Evolutionary conservation across 1,284 basidiomycete genomes (phyloP).

Genomic region (Ganoderma boninense): DNA sequence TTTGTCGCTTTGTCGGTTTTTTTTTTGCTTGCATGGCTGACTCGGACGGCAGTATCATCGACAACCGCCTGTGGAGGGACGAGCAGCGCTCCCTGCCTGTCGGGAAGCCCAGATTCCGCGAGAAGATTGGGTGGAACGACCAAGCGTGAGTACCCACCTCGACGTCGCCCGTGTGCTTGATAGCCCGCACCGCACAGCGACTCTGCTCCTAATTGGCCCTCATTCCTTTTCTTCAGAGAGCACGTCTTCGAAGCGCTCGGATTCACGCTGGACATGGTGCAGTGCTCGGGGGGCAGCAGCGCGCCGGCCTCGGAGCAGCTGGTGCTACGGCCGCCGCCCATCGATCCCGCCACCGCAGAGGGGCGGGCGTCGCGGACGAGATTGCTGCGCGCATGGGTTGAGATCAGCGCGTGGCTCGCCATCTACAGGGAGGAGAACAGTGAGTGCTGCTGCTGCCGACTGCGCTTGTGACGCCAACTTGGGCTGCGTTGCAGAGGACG

Average conservation of each 20-base stretch:
- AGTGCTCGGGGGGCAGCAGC: not conserved
- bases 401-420: slow-evolving; percentile 69
- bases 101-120: slow-evolving; percentile 60
- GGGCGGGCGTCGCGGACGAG: slow-evolving; percentile 63
- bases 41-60: slow-evolving; percentile 55
- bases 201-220: no score
- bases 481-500: slow-evolving; percentile 25
- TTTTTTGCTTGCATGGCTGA: no score
- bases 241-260: slow-evolving; percentile 67
- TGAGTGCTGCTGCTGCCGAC: slow-evolving; percentile 26
- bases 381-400: slow-evolving; percentile 80
- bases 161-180: no score
- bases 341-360: slow-evolving; percentile 52
- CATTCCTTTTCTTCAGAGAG: slow-evolving; percentile 45
- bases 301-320: slow-evolving; percentile 37
- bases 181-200: no score
- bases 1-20: no score
- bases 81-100: slow-evolving; percentile 67
- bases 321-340: slow-evolving; percentile 63
- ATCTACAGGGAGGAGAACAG: slow-evolving; percentile 57
- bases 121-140: slow-evolving; percentile 72
- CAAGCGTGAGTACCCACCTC: slow-evolving; percentile 55
- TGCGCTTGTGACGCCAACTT: slow-evolving; percentile 4
- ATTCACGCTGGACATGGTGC: slow-evolving; percentile 51
- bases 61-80: slow-evolving; percentile 77